phyloP scores from a whole-genome alignment of 2,329 filamentous ascomycete species.

The Dactylella cylindrospora region DNA sequence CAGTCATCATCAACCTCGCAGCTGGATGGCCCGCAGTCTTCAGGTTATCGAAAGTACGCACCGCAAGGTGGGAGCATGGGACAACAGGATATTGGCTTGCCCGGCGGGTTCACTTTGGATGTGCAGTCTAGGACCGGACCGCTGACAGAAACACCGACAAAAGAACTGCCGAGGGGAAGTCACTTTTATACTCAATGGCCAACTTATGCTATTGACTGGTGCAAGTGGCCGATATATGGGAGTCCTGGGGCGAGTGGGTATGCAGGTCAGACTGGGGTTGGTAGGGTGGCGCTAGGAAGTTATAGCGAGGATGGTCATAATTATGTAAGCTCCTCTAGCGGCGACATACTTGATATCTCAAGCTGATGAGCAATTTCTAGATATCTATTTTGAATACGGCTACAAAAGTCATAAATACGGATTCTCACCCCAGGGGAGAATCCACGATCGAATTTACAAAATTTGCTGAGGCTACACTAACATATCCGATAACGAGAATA shows the following conservation, averaged over 20 bases:
- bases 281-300: conserved; percentile 92
- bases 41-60: conserved; percentile 36
- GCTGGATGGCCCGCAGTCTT: conserved; percentile 19
- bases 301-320: conserved; percentile 98
- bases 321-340: conserved; percentile 65
- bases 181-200: conserved; percentile 67
- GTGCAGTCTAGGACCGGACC: conserved; percentile 32
- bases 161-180: conserved; percentile 31
- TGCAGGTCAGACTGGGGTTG: conserved; percentile 62
- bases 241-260: conserved; percentile 53
- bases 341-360: conserved; percentile 53
- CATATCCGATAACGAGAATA: conserved; percentile 92
- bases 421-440: conserved; percentile 55
- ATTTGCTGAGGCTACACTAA: conserved; percentile 93
- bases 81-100: conserved; percentile 30
- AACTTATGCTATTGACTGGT: conserved; percentile 97
- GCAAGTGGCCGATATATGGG: conserved; percentile 86
- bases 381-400: conserved; percentile 41
- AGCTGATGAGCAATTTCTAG: conserved; percentile 60
- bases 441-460: conserved; percentile 77
- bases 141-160: conserved; percentile 30
- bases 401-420: conserved; percentile 34
- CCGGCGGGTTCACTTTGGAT: conserved; percentile 28
- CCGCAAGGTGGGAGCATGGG: conserved; percentile 31
- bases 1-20: conserved; percentile 29